Conservation (phyloP, 441 rosid species). For the Rhodomyrtus psidioides region DNA sequence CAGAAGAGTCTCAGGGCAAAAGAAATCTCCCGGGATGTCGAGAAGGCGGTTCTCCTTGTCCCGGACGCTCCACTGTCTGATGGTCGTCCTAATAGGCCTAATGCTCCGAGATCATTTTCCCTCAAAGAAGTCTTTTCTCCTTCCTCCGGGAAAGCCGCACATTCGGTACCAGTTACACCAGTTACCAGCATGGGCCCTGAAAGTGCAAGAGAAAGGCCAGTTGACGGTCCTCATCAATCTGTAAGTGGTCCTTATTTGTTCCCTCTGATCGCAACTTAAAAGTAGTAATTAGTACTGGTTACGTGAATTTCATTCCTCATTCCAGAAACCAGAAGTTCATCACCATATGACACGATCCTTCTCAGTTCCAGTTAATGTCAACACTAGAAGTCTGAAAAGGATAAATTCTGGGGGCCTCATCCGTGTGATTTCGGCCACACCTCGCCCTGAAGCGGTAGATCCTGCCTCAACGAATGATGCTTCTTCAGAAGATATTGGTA, state of each 20-base stretch:
- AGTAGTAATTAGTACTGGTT: not conserved
- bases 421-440: constrained; percentile 34
- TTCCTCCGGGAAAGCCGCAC: constrained; percentile 20
- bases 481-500: constrained; percentile 20
- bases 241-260: constrained; percentile 12
- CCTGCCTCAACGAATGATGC: constrained; percentile 12
- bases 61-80: constrained; percentile 30
- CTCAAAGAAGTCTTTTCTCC: constrained; percentile 26
- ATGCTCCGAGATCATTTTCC: constrained; percentile 35
- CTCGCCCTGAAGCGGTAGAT: constrained; percentile 17
- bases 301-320: not conserved
- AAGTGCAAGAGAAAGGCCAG: constrained; percentile 10
- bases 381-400: constrained; percentile 28
- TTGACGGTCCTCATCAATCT: constrained; percentile 5
- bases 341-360: constrained; percentile 39
- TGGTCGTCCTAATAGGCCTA: constrained; percentile 23
- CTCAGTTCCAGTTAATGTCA: constrained; percentile 41
- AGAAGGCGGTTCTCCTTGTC: constrained; percentile 34
- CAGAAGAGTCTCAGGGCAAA: constrained; percentile 34
- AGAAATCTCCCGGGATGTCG: constrained; percentile 20
- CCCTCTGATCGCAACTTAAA: not conserved
- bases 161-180: constrained; percentile 34
- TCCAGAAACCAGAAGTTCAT: constrained; percentile 27
- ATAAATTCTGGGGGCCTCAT: constrained; percentile 37
- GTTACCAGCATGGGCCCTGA: constrained; percentile 10